phyloP scores from a whole-genome alignment of 768 basidiomycete species.

The Pholiota conissans region DNA sequence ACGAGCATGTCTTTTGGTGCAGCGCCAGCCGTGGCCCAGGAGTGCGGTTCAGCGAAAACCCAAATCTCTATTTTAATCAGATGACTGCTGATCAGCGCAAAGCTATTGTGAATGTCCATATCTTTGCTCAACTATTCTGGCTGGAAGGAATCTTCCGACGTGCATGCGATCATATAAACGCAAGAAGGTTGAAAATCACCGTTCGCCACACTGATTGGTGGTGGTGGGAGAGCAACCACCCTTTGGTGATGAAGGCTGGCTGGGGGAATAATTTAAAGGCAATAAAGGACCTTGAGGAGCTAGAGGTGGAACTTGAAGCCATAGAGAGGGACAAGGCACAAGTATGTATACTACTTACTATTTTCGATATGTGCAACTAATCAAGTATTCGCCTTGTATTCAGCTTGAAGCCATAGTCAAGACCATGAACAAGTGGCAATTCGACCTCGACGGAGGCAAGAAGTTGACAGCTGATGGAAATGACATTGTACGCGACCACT shows the following conservation, averaged over 20 bases:
- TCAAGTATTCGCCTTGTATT: neutral
- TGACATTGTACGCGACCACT: neutral
- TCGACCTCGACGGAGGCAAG: neutral
- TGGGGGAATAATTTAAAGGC: conserved; percentile 3
- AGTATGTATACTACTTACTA: neutral
- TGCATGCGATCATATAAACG: neutral
- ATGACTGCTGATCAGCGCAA: conserved; percentile 7
- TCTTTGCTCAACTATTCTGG: conserved; percentile 10
- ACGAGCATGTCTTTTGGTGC: conserved; percentile 14
- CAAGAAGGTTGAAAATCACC: conserved; percentile 7
- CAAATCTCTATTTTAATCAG: neutral
- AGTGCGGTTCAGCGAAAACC: neutral
- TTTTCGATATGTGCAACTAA: neutral
- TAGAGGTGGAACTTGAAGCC: conserved; percentile 10
- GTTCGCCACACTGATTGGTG: conserved; percentile 15
- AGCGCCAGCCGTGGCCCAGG: neutral
- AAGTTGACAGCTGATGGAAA: neutral
- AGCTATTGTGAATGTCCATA: conserved; percentile 8
- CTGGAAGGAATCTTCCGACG: neutral
- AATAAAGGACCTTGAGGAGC: neutral
- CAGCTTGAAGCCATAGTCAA: neutral
- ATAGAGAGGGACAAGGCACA: conserved; percentile 11
- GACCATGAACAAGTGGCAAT: neutral
- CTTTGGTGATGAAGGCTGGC: neutral
- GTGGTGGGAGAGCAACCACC: conserved; percentile 5